Conservation (phyloP, 2,329 filamentous ascomycete species). For the Capronia epimyces region DNA sequence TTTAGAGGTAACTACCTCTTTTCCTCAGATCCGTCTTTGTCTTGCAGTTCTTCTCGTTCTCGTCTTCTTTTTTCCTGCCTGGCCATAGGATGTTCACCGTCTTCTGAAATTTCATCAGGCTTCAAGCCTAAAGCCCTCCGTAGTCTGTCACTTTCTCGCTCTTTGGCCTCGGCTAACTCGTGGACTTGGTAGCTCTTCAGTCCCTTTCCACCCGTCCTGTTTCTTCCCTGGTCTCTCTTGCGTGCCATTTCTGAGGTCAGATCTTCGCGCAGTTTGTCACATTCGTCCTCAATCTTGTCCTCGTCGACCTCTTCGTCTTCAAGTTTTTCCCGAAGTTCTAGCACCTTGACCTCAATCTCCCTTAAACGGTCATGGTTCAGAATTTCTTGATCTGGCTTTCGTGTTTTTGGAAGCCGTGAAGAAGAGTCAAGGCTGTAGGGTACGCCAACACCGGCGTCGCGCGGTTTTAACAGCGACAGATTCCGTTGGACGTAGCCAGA, state of each 20-base stretch:
- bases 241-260: conserved; percentile 54
- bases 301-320: conserved; percentile 77
- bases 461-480: conserved; percentile 77
- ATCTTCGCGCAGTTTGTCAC: conserved; percentile 60
- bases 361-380: conserved; percentile 90
- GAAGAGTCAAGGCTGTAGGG: conserved; percentile 54
- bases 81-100: conserved; percentile 39
- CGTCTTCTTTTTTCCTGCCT: conserved; percentile 41
- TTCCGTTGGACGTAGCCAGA: conserved; percentile 98
- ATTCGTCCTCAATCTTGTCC: conserved; percentile 79
- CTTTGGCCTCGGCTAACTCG: conserved; percentile 92
- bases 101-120: conserved; percentile 51
- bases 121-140: conserved; percentile 81
- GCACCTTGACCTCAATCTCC: conserved; percentile 86
- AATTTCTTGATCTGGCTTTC: conserved; percentile 85
- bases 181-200: conserved; percentile 93
- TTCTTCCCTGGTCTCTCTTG: conserved; percentile 30
- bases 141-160: conserved; percentile 86
- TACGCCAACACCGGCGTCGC: conserved; percentile 61
- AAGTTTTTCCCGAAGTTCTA: conserved; percentile 82
- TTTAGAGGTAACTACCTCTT: not conserved
- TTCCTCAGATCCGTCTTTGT: conserved; percentile 1
- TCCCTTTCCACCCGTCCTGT: conserved; percentile 41
- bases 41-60: conserved; percentile 34
- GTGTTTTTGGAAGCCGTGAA: conserved; percentile 48